phyloP scores from a whole-genome alignment of 2,329 filamentous ascomycete species.

The Phoma sp. region DNA sequence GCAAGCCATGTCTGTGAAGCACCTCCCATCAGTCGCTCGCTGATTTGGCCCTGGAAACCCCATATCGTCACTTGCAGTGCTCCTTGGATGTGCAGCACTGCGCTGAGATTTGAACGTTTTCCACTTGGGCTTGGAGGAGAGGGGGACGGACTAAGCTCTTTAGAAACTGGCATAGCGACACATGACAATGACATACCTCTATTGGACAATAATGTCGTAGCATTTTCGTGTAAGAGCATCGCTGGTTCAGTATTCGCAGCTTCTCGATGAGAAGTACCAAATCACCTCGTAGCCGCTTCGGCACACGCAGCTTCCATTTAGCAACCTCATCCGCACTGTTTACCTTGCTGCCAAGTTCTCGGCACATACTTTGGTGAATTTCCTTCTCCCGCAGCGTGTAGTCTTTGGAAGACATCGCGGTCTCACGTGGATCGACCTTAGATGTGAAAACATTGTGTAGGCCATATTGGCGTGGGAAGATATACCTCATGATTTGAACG shows the following conservation, averaged over 20 bases:
- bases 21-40: conserved; percentile 18
- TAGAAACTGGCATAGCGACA: conserved; percentile 9
- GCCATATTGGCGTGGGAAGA: conserved; percentile 89
- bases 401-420: conserved; percentile 77
- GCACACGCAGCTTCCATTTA: conserved; percentile 54
- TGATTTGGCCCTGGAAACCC: background rate
- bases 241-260: conserved; percentile 72
- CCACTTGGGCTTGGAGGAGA: conserved; percentile 36
- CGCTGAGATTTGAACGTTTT: conserved; percentile 31
- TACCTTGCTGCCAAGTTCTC: conserved; percentile 21
- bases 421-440: conserved; percentile 67
- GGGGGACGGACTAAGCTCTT: conserved; percentile 30
- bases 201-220: conserved; percentile 82
- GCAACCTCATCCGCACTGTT: conserved; percentile 23
- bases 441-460: conserved; percentile 93
- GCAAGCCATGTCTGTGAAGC: conserved; percentile 71
- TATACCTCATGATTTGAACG: conserved; percentile 81
- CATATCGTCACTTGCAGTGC: conserved; percentile 12
- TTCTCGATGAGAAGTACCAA: conserved; percentile 65
- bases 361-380: conserved; percentile 56
- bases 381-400: conserved; percentile 87
- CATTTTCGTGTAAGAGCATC: conserved; percentile 80
- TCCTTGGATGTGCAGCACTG: conserved; percentile 8
- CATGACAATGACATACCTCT: conserved; percentile 23
- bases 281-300: conserved; percentile 72